Conservation (phyloP, 768 basidiomycete species). For the Pisolithus sp. region DNA sequence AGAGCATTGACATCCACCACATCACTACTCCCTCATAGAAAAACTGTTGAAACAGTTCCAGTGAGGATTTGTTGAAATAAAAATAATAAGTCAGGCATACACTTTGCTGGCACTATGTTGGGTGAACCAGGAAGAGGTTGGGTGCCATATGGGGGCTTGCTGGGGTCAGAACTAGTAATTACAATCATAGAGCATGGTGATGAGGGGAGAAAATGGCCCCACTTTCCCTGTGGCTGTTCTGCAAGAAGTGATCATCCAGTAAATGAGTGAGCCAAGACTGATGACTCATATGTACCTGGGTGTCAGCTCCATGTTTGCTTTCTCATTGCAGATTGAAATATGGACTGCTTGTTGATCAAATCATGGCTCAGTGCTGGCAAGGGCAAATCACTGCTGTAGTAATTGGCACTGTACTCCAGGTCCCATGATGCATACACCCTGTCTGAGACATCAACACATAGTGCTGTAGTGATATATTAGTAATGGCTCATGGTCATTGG, state of each 20-base stretch:
- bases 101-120: too few relatives aligned
- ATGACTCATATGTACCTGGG: not conserved
- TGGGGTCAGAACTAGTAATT: too few relatives aligned
- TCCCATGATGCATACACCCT: constrained; percentile 1
- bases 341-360: not conserved
- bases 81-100: too few relatives aligned
- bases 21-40: too few relatives aligned
- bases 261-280: not conserved
- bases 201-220: too few relatives aligned
- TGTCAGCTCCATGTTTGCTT: not conserved
- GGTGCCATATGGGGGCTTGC: too few relatives aligned
- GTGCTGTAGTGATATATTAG: not conserved
- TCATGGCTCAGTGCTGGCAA: not conserved
- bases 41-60: too few relatives aligned
- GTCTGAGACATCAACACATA: not conserved
- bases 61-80: too few relatives aligned
- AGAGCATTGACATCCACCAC: too few relatives aligned
- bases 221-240: not conserved
- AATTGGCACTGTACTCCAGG: not conserved
- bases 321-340: not conserved
- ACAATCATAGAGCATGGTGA: too few relatives aligned
- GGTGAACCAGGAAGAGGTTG: too few relatives aligned
- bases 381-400: too few relatives aligned
- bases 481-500: not conserved
- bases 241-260: not conserved